Conservation (phyloP, 331 rosid genomes). For the Telfairia occidentalis region DNA sequence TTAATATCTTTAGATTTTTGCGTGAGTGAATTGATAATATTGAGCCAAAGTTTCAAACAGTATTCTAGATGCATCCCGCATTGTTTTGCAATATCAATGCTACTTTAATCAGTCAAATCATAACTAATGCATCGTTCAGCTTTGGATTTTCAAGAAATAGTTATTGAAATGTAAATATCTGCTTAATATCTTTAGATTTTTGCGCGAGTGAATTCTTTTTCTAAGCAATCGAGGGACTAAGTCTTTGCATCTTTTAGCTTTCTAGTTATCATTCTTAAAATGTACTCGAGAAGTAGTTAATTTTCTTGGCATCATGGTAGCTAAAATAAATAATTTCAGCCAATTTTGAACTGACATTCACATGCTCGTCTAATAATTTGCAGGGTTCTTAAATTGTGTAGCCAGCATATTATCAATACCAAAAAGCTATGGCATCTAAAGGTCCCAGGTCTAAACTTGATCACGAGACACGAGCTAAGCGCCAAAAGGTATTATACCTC, state of each 20-base stretch:
- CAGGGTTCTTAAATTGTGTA: constrained; percentile 4
- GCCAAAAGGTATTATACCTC: constrained; percentile 63
- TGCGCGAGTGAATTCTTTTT: background rate
- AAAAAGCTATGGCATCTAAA: constrained; percentile 65
- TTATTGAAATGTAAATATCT: background rate
- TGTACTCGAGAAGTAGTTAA: background rate
- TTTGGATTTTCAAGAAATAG: background rate
- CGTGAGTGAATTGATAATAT: background rate
- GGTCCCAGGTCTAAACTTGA: constrained; percentile 77
- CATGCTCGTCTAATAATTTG: background rate
- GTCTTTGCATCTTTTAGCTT: background rate
- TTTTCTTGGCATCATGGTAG: background rate
- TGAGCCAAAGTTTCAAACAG: background rate
- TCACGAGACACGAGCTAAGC: constrained; percentile 64
- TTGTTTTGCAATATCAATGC: background rate
- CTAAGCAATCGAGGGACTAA: background rate
- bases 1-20: background rate
- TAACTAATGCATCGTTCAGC: background rate
- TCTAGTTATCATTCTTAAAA: background rate
- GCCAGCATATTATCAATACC: background rate
- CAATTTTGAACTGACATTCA: background rate
- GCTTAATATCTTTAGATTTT: background rate
- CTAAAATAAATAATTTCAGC: background rate
- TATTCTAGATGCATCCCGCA: background rate
- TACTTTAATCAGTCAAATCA: background rate